Percentiles rank a stretch among this genome's conserved stretches.
Evolutionary conservation across 1,284 basidiomycete species (phyloP).

Genomic region (Malassezia sp.): DNA sequence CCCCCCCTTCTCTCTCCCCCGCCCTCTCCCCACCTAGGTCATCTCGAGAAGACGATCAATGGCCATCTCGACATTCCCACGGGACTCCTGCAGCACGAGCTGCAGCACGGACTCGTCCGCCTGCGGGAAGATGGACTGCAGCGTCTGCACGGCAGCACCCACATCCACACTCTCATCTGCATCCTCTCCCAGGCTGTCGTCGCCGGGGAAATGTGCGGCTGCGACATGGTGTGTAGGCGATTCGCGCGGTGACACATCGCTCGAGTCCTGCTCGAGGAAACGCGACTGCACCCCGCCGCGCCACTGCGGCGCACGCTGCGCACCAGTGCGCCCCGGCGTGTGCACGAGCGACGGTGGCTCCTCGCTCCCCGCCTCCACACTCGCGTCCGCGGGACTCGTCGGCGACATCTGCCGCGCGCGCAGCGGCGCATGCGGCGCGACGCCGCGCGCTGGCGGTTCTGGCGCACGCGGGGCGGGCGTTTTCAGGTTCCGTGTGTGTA

Average conservation of each 20-base stretch:
- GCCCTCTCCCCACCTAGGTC: no score
- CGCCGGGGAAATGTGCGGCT: neutral
- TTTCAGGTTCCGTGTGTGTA: no score
- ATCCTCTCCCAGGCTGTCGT: no score
- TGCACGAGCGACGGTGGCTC: neutral
- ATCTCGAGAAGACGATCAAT: constrained; percentile 37
- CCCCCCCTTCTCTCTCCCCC: no score
- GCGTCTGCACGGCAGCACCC: constrained; percentile 17
- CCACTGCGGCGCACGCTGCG: constrained; percentile 4
- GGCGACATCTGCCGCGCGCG: neutral
- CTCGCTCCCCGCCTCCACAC: neutral
- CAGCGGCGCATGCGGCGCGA: constrained; percentile 20
- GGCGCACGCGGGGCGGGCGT: neutral
- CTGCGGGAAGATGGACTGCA: constrained; percentile 34
- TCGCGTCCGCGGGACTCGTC: neutral
- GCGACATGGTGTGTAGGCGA: constrained; percentile 15
- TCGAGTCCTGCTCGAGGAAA: neutral
- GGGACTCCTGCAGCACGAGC: constrained; percentile 32
- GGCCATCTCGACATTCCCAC: constrained; percentile 32
- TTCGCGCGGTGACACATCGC: no score
- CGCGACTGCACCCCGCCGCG: constrained; percentile 1
- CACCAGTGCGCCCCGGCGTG: neutral
- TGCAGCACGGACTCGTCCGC: constrained; percentile 28
- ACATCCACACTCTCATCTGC: no score
- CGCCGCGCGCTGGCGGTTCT: constrained; percentile 6